Base-by-base conservation (phyloP, 805 yeast genomes). In the Saturnispora silvae region DNA sequence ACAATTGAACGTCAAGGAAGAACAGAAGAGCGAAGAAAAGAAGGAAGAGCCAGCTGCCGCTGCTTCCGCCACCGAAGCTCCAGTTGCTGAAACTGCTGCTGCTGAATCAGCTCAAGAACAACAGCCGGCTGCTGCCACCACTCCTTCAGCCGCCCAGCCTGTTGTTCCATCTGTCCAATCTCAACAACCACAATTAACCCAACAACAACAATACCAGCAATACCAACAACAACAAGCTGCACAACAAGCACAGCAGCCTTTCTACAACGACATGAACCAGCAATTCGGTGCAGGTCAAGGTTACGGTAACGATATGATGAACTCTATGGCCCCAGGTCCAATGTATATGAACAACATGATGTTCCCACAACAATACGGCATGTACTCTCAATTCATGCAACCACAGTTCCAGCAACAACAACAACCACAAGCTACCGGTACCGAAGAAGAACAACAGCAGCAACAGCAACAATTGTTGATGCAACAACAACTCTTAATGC, bases 71-170 rank as follows among this genome's bases (percentile, higher is more conserved):
- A n/a, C n/a, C n/a, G 29, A 26, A 26, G 29, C 11, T 13, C 6
- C 6, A 14, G 31, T 28, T 28, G 31, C 29, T 5, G 31, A 42
- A 22, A 41, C 55, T 16, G 51, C 58, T 32, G 60, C 61, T 57
- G 68, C 71, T 48, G 64, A 63, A 40, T 51, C 57, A 20, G 45
- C 44, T 15, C 42, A 23, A 23, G 10, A 23, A 23, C 25, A 23
- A 23, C 25, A 23, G 41, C 11, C 24, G 25, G 16, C 34, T 16
- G 28, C 28, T 19, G 44, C 33, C 30, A 44, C 37, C 18, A 41
- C 28, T 39, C 47, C 20, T 33, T 37, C 27, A 28, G 28, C 46
- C 34, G 40, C 45, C 24, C 27, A 37, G 20, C 33, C 42, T 31
- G 38, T 44, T 15, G 26, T 17, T 35, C 22, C 52, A 32, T 18